Evolutionary conservation across 345 rosid genomes (phyloP), one percentile per base, ranked within the genome.

Genomic region (Syzygium grande): DNA sequence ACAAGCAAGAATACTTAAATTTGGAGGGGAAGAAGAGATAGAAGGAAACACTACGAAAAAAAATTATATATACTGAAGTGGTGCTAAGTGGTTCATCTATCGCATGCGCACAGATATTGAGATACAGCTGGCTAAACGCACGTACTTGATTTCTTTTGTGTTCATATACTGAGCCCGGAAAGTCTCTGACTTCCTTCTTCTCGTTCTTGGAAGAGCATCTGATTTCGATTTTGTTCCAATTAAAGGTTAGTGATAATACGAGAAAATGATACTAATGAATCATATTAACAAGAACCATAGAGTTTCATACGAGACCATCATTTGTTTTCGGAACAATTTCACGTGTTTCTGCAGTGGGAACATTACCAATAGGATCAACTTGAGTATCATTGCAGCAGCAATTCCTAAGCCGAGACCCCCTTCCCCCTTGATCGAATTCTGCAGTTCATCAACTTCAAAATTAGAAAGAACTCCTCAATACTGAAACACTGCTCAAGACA

Each of bases 131-230:
- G 13, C 80, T 73, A 73, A 34, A 73, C 0, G 49, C 86, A 52
- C 85, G 84, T 78, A 95, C 99, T 97, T 96, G 93, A 97, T 73
- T 88, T 96, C 96, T 89, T 96, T 94, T 54, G 93, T 91, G 87
- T 94, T 94, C 89, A 97, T 94, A 89, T 96, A 97, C 89, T 97
- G 99, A 25, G 92, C 88, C 91, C 98, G 93, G 85, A 92, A 96
- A 68, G 98, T 97, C 90, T 97, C 99, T 6, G 99, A 96, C 83
- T 94, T 95, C 73, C 97, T 89, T 87, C 98, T 93, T 90, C 97
- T 93, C 90, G 89, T 51, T 92, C 88, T 90, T 56, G 92, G 94
- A 89, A 93, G 38, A 86, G 85, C 73, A 89, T 91, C 98, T 95
- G 94, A 46, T 46, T 30, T 13, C 79, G 16, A 17, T 52, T 22